Conservation (phyloP, 2,329 filamentous ascomycete species). For the Tolypocladium nubicola region DNA sequence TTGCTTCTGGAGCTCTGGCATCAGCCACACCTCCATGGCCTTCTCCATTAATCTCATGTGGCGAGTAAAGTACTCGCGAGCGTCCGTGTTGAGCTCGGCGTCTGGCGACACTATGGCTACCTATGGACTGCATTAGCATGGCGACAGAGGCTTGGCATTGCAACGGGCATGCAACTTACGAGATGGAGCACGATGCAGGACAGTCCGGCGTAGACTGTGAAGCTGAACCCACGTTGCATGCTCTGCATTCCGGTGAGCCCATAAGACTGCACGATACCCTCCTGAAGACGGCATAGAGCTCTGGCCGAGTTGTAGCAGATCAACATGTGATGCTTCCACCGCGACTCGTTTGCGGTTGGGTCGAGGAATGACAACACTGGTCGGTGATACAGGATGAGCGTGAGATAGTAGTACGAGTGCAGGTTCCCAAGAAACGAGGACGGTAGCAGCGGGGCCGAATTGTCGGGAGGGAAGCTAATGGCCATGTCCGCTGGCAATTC, state of each 20-base stretch:
- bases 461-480: constrained; percentile 67
- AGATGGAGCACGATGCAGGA: constrained; percentile 90
- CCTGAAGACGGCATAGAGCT: constrained; percentile 74
- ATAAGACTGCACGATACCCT: constrained; percentile 66
- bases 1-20: constrained; percentile 82
- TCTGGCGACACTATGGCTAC: constrained; percentile 90
- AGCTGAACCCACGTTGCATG: constrained; percentile 92
- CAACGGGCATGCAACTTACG: constrained; percentile 45
- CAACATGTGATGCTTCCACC: constrained; percentile 83
- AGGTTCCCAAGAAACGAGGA: constrained; percentile 84
- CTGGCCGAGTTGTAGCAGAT: constrained; percentile 80
- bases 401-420: constrained; percentile 80
- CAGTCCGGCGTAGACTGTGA: constrained; percentile 84
- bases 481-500: constrained; percentile 71
- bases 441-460: constrained; percentile 71
- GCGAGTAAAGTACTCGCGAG: constrained; percentile 78
- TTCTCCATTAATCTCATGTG: constrained; percentile 91
- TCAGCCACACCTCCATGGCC: constrained; percentile 73
- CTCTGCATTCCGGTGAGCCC: constrained; percentile 73
- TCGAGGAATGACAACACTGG: constrained; percentile 76
- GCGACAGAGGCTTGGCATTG: neutral
- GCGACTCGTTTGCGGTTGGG: constrained; percentile 55
- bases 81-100: constrained; percentile 74
- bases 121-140: constrained; percentile 31
- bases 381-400: constrained; percentile 75